Base-by-base conservation (phyloP, 306 rosid genomes). In the Dalbergia oliveri region DNA sequence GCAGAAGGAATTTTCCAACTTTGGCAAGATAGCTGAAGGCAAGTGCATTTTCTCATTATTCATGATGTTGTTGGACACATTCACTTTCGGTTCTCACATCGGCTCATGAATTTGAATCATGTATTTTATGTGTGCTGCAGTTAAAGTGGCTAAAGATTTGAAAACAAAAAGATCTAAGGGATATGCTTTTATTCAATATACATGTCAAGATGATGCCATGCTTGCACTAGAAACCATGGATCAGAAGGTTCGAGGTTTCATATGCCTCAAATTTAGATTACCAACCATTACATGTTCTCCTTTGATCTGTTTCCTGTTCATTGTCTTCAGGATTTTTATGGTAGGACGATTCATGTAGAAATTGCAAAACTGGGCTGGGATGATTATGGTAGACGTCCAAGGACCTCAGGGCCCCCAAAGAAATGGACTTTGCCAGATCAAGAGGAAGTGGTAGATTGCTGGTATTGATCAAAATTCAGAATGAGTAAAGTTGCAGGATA, bases 141-240 rank as follows among this genome's bases (percentile, higher is more conserved):
- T 91, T 69, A 81, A 89, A 65, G 59, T 93, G 76, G 82, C 84
- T 19, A 91, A 89, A 80, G 95, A 95, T 83, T 84, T 51, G 37
- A 41, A 39, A 50, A 83, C 92, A 0, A 83, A 84, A 81, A 85
- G 85, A 77, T 84, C 96, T 1, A 95, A 86, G 81, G 99, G 99
- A 35, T 83, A 62, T 76, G 99, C 99, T n/a, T 95, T 90, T 77
- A 89, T 95, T 84, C 99, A 93, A 39, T 95, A 88, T 67, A 90
- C 91, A 26, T 69, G 83, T 82, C 97, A 87, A 81, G 94, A 90
- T 50, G 96, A 87, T 26, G 98, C 98, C 18, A 76, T 95, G 91
- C 92, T 84, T 64, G 99, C 99, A 18, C 73, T 93, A 35, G 99
- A 95, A 83, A 91, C 76, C 53, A 95, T 93, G 99, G 99, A 95